phyloP scores from a whole-genome alignment of 768 basidiomycete species.

The Amanita polypyramis region DNA sequence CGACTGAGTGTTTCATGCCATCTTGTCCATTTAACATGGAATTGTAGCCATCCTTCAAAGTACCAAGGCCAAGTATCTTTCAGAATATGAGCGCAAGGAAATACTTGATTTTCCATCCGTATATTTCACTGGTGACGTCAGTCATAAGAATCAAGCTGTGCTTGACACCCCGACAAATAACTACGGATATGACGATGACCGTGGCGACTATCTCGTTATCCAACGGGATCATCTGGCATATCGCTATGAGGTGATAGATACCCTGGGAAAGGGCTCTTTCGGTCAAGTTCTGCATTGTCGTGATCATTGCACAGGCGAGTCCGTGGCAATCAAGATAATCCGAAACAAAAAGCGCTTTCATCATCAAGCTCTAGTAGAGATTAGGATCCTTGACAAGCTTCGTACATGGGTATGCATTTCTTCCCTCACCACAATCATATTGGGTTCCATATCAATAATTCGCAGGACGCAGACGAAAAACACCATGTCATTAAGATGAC shows the following conservation, averaged over 20 bases:
- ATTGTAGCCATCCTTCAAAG: conserved; percentile 53
- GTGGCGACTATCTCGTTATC: conserved; percentile 92
- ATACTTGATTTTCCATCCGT: conserved; percentile 79
- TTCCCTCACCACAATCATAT: not conserved
- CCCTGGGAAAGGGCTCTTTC: conserved; percentile 96
- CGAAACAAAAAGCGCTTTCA: conserved; percentile 99
- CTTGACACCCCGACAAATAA: conserved; percentile 72
- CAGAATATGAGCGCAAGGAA: conserved; percentile 85
- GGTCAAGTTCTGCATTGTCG: conserved; percentile 95
- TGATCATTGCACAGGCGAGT: conserved; percentile 89
- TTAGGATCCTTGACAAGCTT: conserved; percentile 94
- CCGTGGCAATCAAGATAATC: conserved; percentile 99
- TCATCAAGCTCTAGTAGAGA: conserved; percentile 97
- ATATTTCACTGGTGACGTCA: conserved; percentile 71
- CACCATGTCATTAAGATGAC: conserved; percentile 98
- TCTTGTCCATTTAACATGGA: not conserved
- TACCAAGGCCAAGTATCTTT: conserved; percentile 59
- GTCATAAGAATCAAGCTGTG: conserved; percentile 76
- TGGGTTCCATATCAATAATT: conserved; percentile 6
- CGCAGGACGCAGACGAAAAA: conserved; percentile 89
- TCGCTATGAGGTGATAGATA: conserved; percentile 90
- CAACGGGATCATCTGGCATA: conserved; percentile 89
- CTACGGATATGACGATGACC: conserved; percentile 94
- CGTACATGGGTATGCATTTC: conserved; percentile 83
- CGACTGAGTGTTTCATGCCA: conserved; percentile 15